Percentiles rank a stretch among this genome's conserved stretches.
Evolutionary conservation across 2,329 filamentous ascomycete genomes (phyloP).

Genomic region (Pseudocercospora fuligena): DNA sequence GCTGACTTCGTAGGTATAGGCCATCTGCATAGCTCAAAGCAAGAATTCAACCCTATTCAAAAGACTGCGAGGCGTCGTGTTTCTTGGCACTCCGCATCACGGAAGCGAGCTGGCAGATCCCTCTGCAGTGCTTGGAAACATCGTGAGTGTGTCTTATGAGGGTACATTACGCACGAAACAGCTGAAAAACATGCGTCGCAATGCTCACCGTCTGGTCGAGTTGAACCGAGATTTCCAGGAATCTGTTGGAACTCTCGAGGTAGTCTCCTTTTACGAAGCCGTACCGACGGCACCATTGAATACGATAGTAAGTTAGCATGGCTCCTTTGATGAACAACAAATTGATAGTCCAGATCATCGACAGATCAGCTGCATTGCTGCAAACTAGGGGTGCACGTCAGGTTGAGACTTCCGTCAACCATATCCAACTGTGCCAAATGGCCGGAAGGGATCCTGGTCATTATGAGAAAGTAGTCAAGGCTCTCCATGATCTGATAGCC

Average conservation of each 20-base stretch:
- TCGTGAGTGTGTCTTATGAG: not conserved
- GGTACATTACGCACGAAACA: not conserved
- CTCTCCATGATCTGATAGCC: not conserved
- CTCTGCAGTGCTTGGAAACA: not conserved
- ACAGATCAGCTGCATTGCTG: constrained; percentile 3
- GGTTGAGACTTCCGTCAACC: constrained; percentile 5
- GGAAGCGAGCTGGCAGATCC: not conserved
- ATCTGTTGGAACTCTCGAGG: not conserved
- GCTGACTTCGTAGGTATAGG: constrained; percentile 3
- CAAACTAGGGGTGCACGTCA: not conserved
- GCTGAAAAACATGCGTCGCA: not conserved
- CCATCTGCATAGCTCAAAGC: constrained; percentile 3
- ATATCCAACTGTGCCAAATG: constrained; percentile 5
- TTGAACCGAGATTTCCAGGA: not conserved
- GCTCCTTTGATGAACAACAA: not conserved
- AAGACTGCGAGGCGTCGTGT: not conserved
- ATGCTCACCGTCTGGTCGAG: not conserved
- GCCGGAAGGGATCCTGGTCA: constrained; percentile 5
- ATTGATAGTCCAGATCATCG: constrained; percentile 1
- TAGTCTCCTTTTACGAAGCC: constrained; percentile 5
- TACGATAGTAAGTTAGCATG: constrained; percentile 1
- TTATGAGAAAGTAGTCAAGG: constrained; percentile 4
- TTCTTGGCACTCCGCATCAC: constrained; percentile 2
- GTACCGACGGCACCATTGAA: constrained; percentile 2
- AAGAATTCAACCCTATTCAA: not conserved